Evolutionary conservation across 148 eudicot species (phyloP), one percentile per base, ranked within the genome.

Genomic region (Amaranthus palmeri): DNA sequence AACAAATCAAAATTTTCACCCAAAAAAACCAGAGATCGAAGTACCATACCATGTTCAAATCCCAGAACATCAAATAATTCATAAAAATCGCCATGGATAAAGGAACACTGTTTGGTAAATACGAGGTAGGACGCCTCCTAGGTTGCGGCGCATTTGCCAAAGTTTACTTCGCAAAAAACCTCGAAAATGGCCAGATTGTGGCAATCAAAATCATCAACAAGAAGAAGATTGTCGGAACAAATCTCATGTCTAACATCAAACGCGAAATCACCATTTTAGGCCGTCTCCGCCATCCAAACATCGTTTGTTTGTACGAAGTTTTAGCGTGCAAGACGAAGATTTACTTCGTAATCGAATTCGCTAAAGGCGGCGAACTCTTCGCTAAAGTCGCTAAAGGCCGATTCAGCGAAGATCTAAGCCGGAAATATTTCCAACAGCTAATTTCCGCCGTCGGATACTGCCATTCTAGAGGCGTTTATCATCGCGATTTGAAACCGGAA

Each of bases 111-210:
- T 84, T 86, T 60, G 88, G 88, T 10, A 90, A 87, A 62, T 90
- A 88, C 70, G 92, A 90, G 82, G 15, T 88, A 4, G 96, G 96
- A 0, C 76, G 80, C 54, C 82, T 86, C 17, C 76, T 90, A 7
- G 96, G 96, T 10, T 84, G 85, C 76, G 93, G 96, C 7, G 90
- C 86, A 0, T 90, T 86, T 56, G 93, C 89, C 25, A 90, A 90
- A 65, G 96, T 90, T 17, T 90, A 86, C 81, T 85, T 86, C 45
- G 91, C 87, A 25, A 72, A 89, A 47, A 74, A 88, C 67, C 15
- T 83, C 12, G 12, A 62, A 2, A 85, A 81, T 15, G 88, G 89
- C 5, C 86, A 80, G 41, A 90, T 91, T 75, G 96, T 90, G 4
- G 96, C 96, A 4, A 69, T 90, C 1, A 90, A 90, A 47, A 75